phyloP scores from a whole-genome alignment of 176 grass and related monocot genomes.

The Puya raimondii region DNA sequence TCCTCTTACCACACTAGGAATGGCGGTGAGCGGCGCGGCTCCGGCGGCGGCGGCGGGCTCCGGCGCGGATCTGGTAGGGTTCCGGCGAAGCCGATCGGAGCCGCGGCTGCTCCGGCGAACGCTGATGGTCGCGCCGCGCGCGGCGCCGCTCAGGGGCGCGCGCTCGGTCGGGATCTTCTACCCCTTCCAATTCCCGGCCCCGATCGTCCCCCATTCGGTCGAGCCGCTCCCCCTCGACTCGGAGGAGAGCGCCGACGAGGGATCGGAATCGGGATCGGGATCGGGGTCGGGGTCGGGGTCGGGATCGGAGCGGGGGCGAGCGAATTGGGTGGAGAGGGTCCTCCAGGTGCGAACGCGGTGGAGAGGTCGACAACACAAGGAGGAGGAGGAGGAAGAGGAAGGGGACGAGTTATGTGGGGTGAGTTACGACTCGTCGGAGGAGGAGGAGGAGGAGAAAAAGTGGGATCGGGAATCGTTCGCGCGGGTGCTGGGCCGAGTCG shows the following conservation, averaged over 20 bases:
- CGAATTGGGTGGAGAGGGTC: constrained; percentile 53
- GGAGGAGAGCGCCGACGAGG: constrained; percentile 15
- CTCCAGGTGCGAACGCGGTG: constrained; percentile 33
- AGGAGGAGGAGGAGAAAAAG: constrained; percentile 18
- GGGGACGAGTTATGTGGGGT: constrained; percentile 42
- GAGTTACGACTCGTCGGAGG: constrained; percentile 50
- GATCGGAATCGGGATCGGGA: constrained; percentile 10
- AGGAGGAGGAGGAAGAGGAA: constrained; percentile 12
- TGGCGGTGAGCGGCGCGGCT: not conserved
- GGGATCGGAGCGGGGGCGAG: not conserved
- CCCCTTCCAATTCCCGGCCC: constrained; percentile 52
- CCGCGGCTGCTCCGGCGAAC: constrained; percentile 60
- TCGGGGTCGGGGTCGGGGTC: constrained; percentile 10
- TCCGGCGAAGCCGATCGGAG: constrained; percentile 61
- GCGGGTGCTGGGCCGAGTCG: constrained; percentile 54
- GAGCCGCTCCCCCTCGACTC: constrained; percentile 7
- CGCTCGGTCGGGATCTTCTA: constrained; percentile 59
- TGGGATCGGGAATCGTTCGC: constrained; percentile 76
- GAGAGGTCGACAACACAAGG: constrained; percentile 15
- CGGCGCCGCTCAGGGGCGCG: constrained; percentile 47
- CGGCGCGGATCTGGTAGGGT: constrained; percentile 22
- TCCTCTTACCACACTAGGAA: not conserved
- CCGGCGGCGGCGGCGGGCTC: constrained; percentile 8
- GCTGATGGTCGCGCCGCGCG: constrained; percentile 20
- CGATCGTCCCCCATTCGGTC: constrained; percentile 24